Conservation (phyloP, 768 basidiomycete genomes). For the Mycena vitilis region DNA sequence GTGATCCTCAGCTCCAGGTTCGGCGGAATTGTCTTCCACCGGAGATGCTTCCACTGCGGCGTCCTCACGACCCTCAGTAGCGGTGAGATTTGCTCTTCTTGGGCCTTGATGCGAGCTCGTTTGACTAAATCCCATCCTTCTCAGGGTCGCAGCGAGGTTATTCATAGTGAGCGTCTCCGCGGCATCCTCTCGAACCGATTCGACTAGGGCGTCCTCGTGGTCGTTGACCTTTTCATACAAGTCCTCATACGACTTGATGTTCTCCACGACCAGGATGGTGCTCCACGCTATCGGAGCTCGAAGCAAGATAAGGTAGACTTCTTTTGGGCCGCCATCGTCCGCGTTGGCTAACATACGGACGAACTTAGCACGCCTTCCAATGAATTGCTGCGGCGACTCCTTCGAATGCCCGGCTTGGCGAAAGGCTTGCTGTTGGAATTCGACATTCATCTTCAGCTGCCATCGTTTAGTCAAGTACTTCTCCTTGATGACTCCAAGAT, state of each 20-base stretch:
- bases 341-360: neutral
- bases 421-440: neutral
- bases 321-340: neutral
- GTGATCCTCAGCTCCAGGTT: no score
- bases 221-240: constrained; percentile 4
- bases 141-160: no score
- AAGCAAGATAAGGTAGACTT: neutral
- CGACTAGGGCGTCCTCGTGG: neutral
- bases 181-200: neutral
- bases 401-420: neutral
- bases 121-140: no score
- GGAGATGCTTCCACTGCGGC: no score
- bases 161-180: no score
- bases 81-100: no score
- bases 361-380: neutral
- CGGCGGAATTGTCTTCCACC: no score
- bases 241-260: neutral
- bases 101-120: no score
- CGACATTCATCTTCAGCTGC: neutral
- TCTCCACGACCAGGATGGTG: neutral
- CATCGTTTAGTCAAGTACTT: neutral
- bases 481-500: neutral
- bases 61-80: no score
- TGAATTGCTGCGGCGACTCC: neutral
- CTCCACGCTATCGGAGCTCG: constrained; percentile 1